A percentile compares a stretch with the other conserved stretches of the same genome.
phyloP scores from a whole-genome alignment of 352 stramenopile species.

The Globisporangium camurandrum region DNA sequence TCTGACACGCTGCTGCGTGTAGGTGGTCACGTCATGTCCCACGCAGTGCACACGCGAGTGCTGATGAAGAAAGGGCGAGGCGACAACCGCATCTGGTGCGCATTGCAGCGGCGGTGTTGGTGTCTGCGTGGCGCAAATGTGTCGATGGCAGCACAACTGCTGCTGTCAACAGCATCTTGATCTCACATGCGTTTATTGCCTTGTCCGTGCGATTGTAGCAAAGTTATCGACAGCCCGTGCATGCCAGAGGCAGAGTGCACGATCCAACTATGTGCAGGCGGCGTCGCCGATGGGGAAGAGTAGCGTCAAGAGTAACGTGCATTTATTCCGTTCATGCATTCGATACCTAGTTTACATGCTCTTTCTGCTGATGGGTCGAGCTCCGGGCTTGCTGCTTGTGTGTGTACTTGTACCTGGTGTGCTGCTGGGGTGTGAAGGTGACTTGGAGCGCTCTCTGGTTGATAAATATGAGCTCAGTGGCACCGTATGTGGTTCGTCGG shows the following conservation, averaged over 20 bases:
- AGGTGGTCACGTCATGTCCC: conserved; percentile 92
- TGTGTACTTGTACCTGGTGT: not conserved
- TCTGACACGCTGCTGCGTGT: not conserved
- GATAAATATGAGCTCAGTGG: conserved; percentile 39
- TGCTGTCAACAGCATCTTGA: no score
- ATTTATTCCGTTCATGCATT: not conserved
- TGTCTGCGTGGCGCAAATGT: no score
- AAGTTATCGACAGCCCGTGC: conserved; percentile 78
- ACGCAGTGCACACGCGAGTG: conserved; percentile 96
- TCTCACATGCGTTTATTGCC: no score
- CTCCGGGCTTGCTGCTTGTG: not conserved
- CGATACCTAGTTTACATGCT: conserved; percentile 28
- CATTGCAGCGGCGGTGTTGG: no score
- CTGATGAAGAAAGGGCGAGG: conserved; percentile 89
- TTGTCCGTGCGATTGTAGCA: conserved; percentile 39
- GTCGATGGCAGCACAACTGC: no score
- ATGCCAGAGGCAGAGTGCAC: conserved; percentile 83
- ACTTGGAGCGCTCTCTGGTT: conserved; percentile 20
- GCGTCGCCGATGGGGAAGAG: conserved; percentile 55
- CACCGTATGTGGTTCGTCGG: not conserved
- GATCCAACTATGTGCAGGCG: conserved; percentile 59
- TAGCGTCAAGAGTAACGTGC: conserved; percentile 11
- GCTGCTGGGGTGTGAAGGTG: no score
- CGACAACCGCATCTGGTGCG: conserved; percentile 84
- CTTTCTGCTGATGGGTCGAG: not conserved